A percentile compares a stretch with the other conserved stretches of the same genome.
phyloP scores from a whole-genome alignment of 2,329 filamentous ascomycete genomes.

The Colletotrichum acutatum region DNA sequence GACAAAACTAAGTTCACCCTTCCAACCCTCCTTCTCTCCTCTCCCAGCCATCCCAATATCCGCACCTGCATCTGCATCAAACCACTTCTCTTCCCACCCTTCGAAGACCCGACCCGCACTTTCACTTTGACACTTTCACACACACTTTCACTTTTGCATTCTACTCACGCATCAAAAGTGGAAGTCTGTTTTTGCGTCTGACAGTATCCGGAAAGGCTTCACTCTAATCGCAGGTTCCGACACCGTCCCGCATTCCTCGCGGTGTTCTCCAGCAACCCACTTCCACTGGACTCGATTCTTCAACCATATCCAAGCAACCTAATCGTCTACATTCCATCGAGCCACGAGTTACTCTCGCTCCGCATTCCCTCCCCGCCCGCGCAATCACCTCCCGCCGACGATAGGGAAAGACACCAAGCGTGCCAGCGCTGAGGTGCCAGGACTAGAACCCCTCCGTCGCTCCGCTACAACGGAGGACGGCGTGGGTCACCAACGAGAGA shows the following conservation, averaged over 20 bases:
- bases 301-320: background rate
- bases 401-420: slow-evolving; percentile 32
- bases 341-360: background rate
- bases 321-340: background rate
- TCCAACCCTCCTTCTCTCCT: slow-evolving; percentile 2
- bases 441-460: slow-evolving; percentile 36
- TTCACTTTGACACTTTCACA: slow-evolving; percentile 11
- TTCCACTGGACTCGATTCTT: background rate
- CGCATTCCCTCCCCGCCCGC: slow-evolving; percentile 10
- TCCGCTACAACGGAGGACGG: slow-evolving; percentile 37
- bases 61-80: slow-evolving; percentile 20
- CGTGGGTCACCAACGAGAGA: slow-evolving; percentile 24
- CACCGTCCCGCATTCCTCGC: slow-evolving; percentile 37
- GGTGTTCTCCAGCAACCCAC: slow-evolving; percentile 27
- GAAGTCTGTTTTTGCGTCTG: slow-evolving; percentile 33
- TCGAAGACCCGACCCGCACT: slow-evolving; percentile 19
- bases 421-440: slow-evolving; percentile 34
- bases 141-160: slow-evolving; percentile 14
- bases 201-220: slow-evolving; percentile 15
- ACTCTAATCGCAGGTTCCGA: slow-evolving; percentile 21
- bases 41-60: slow-evolving; percentile 36
- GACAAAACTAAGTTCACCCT: slow-evolving; percentile 35
- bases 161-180: slow-evolving; percentile 16
- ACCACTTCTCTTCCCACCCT: slow-evolving; percentile 23
- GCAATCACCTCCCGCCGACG: background rate